Base-by-base conservation (phyloP, 2,329 filamentous ascomycete genomes). In the Drechmeria coniospora region DNA sequence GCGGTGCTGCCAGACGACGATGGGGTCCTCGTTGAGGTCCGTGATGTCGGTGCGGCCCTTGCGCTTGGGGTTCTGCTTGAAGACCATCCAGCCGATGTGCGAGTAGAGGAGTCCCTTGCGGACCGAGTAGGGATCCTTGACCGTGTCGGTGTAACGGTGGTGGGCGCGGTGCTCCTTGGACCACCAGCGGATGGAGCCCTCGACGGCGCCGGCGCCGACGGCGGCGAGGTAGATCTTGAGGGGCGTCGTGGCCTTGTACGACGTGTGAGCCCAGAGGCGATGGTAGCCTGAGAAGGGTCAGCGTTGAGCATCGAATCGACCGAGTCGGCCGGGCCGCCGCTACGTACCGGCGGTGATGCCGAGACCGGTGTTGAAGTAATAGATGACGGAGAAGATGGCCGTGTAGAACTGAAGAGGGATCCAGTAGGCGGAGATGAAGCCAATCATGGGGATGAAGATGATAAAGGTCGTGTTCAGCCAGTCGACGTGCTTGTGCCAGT, bases 401-500 rank as follows among this genome's bases (percentile, higher is more conserved):
- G 82, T 92, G 56, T 81, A 73, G 38, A 64, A 54, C 27, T 71
- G 63, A 19, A 87, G 59, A 31, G 82, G 81, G 25, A 82, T 77
- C 76, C 78, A 92, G 57, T 79, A 73, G 28, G 83, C 67, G 30
- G 72, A 67, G 42, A 90, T 55, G 47, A 78, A 68, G 36, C 84
- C 84, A 32, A 69, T 62, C 26, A 86, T 36, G 23, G 86, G 84
- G 25, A 92, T 67, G 40, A 78, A 64, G 39, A 92, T 54, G 50
- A 92, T 87, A 51, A 93, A 68, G 36, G 65, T 68, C 36, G 81
- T 75, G 54, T 92, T 93, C 40, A 93, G 67, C 83, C 84, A 93
- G 67, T 92, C 84, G 63, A 93, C 68, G 50, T 93, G 84, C 60
- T 86, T 78, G 59, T 84, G 75, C 80, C 81, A 90, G 63, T 92